Conservation (phyloP, 2,329 filamentous ascomycete genomes). For the Ophiosphaerella narmari region DNA sequence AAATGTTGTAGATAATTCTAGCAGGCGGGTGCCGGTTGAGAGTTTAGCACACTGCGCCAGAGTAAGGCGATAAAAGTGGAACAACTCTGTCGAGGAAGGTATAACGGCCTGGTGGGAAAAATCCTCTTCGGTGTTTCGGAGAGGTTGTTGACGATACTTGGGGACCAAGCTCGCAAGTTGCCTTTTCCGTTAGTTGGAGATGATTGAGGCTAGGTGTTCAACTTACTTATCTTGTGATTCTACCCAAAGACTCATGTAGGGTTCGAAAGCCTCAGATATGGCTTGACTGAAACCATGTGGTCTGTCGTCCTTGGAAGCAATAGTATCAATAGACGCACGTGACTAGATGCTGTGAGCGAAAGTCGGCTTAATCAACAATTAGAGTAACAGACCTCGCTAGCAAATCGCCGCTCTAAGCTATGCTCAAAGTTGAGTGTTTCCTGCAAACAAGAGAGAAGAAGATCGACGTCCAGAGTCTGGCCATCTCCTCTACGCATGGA, state of each 20-base stretch:
- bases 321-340: constrained; percentile 84
- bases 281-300: constrained; percentile 81
- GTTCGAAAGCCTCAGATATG: constrained; percentile 96
- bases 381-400: constrained; percentile 55
- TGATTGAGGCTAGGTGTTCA: background rate
- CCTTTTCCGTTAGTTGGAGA: constrained; percentile 30
- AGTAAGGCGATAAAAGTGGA: constrained; percentile 93
- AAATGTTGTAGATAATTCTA: constrained; percentile 83
- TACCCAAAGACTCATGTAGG: constrained; percentile 95
- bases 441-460: constrained; percentile 85
- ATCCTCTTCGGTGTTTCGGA: constrained; percentile 84
- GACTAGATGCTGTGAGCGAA: constrained; percentile 54
- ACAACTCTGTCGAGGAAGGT: constrained; percentile 91
- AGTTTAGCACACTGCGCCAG: constrained; percentile 94
- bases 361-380: background rate
- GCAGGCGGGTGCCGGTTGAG: constrained; percentile 83
- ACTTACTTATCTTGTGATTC: constrained; percentile 82
- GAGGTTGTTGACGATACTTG: constrained; percentile 80
- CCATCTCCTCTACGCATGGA: constrained; percentile 81
- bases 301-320: constrained; percentile 77
- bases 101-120: constrained; percentile 91
- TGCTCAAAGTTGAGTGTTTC: constrained; percentile 98
- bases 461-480: constrained; percentile 82
- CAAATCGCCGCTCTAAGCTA: constrained; percentile 81
- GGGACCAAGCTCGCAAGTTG: constrained; percentile 83